Base-by-base conservation (phyloP, 2,329 filamentous ascomycete genomes). In the Talaromyces pinophilus region DNA sequence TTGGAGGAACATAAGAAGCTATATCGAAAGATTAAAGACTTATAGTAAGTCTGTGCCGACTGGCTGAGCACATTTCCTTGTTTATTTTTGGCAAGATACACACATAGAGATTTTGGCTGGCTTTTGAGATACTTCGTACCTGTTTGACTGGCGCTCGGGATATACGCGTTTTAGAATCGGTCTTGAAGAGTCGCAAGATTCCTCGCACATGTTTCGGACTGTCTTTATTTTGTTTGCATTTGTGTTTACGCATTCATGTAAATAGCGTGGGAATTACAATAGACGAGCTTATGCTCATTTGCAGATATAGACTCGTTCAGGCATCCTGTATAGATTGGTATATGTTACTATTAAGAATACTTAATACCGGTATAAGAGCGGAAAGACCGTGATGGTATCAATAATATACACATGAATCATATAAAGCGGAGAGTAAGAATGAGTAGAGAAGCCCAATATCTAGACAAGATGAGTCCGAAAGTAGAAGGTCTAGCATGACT, bases 1-100 rank as follows among this genome's bases (percentile, higher is more conserved):
- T 78, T 90, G 71, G 87, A 90, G 71, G 86, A 90, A 75, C 88
- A 90, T 72, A 89, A 89, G 80, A 88, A 87, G 79, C 75, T 88
- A 5, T 90, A 88, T 73, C 78, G 80, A 40, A 73, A 72, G 65
- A 68, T 81, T 71, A 82, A 63, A 33, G 65, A 25, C 22, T 61
- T 67, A 63, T 67, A 67, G 25, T 15, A 10, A 60, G 25, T 60
- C 57, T 19, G 25, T 6, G 17, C 15, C 13, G 5, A 30, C 48
- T 55, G 17, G 17, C 52, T 55, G 52, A 35, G 1, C 52, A 57
- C 17, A 33, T 22, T 38, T 30, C 40, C 15, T 30, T 30, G 48
- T 57, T 57, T 22, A 57, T 25, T 15, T 33, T 40, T 13, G 33
- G 54, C 11, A 38, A 57, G 30, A 38, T 25, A 57, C 33, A 17